Percentiles rank a stretch among this genome's conserved stretches.
phyloP scores from a whole-genome alignment of 805 yeast species.

The Candida parachauliodes region DNA sequence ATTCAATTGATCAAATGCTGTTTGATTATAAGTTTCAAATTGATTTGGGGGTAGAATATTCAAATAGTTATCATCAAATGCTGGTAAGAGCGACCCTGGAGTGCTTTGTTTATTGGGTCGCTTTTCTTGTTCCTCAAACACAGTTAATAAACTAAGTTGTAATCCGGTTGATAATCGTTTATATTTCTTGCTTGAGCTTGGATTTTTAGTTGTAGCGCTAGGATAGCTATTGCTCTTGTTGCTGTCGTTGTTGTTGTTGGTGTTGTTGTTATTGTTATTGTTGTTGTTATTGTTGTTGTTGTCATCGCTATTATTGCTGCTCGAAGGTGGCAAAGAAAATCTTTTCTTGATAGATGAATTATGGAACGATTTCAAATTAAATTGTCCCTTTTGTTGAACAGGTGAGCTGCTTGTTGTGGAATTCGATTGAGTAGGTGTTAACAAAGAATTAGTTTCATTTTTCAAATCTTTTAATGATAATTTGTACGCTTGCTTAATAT shows the following conservation, averaged over 20 bases:
- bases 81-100: slow-evolving; percentile 3
- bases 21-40: slow-evolving; percentile 32
- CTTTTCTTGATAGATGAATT: slow-evolving; percentile 22
- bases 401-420: slow-evolving; percentile 5
- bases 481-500: slow-evolving; percentile 28
- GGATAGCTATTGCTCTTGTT: no score
- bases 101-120: not conserved
- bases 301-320: not conserved
- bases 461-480: slow-evolving; percentile 25
- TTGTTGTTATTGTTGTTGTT: not conserved
- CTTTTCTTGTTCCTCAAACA: slow-evolving; percentile 25
- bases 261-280: not conserved
- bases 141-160: slow-evolving; percentile 36
- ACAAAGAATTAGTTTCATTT: slow-evolving; percentile 4
- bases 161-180: slow-evolving; percentile 35
- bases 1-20: slow-evolving; percentile 35
- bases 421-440: not conserved
- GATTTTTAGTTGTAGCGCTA: not conserved
- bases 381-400: slow-evolving; percentile 14
- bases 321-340: slow-evolving; percentile 16
- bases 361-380: slow-evolving; percentile 34
- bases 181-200: slow-evolving; percentile 12
- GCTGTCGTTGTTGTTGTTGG: not conserved
- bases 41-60: slow-evolving; percentile 16
- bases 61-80: slow-evolving; percentile 25